A percentile compares a stretch with the other conserved stretches of the same genome.
Conservation (phyloP, 2,329 filamentous ascomycete genomes). For the Arthrobotrys sphaeroides region DNA sequence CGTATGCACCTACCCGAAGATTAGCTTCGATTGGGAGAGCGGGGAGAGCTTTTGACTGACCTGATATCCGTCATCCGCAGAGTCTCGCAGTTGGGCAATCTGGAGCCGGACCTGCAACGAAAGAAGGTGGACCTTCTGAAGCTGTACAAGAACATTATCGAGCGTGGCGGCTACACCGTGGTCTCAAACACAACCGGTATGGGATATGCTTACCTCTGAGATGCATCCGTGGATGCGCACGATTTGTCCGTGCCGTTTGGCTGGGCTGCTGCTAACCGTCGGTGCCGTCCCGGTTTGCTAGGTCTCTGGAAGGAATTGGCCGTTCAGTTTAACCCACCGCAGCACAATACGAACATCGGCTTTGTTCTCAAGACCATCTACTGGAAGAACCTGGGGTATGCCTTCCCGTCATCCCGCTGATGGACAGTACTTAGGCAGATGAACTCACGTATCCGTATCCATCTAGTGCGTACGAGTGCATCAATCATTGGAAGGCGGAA, state of each 20-base stretch:
- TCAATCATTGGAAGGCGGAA: conserved; percentile 77
- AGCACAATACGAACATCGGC: conserved; percentile 79
- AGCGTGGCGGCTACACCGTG: conserved; percentile 84
- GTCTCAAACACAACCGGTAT: conserved; percentile 76
- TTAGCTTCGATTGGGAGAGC: too few species aligned
- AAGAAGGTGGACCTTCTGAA: conserved; percentile 79
- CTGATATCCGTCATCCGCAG: conserved; percentile 65
- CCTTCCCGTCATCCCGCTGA: conserved; percentile 57
- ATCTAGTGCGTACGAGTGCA: conserved; percentile 78
- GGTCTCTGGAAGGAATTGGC: conserved; percentile 85
- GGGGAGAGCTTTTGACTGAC: background rate
- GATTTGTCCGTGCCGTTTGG: too few species aligned
- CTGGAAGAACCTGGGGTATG: conserved; percentile 82
- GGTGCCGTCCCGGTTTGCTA: conserved; percentile 43
- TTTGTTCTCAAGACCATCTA: conserved; percentile 88
- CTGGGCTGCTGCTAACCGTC: background rate
- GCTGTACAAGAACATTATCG: conserved; percentile 79
- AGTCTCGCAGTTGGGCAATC: conserved; percentile 68
- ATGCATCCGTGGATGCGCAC: too few species aligned
- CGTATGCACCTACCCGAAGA: conserved; percentile 55
- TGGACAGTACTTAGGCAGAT: too few species aligned
- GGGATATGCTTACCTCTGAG: too few species aligned
- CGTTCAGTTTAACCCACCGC: conserved; percentile 77
- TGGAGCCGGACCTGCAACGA: conserved; percentile 81
- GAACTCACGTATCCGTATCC: background rate